These are phyloP conservation scores for Acanthamoeba quina DNA, from an alignment of 208 protist species.

Conservation along the genomic window DNA sequence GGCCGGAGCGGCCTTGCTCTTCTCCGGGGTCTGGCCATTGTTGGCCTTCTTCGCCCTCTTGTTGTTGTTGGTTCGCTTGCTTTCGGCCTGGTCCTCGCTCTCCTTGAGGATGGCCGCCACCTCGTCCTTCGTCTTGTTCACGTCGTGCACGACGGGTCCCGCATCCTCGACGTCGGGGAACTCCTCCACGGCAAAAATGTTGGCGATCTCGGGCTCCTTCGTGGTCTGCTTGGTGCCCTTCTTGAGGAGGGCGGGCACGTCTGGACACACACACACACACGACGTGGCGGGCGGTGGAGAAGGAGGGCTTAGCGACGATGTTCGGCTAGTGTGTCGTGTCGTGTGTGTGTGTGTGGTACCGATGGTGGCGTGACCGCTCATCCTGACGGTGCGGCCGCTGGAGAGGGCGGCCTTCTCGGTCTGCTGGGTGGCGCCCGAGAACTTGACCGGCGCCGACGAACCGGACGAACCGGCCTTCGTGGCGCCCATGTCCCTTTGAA, in stretches of 20 bases:
- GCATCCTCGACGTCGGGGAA: constrained; percentile 47
- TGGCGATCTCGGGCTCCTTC: constrained; percentile 29
- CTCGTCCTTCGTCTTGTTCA: constrained; percentile 33
- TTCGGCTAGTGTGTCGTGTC: background rate
- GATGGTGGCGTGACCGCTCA: constrained; percentile 46
- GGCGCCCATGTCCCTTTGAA: background rate
- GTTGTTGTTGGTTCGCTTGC: background rate
- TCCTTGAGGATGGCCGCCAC: constrained; percentile 53
- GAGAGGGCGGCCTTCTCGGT: constrained; percentile 59
- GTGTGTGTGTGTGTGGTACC: background rate
- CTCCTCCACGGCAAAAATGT: constrained; percentile 66
- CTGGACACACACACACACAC: background rate
- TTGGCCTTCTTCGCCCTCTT: constrained; percentile 28
- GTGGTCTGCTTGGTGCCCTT: background rate
- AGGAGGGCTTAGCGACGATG: background rate
- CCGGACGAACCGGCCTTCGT: background rate
- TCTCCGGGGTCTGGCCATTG: background rate
- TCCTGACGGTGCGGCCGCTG: constrained; percentile 53
- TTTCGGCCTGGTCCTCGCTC: background rate
- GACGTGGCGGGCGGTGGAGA: background rate
- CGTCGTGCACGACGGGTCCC: constrained; percentile 18
- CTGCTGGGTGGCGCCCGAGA: constrained; percentile 25
- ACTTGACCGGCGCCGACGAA: constrained; percentile 55
- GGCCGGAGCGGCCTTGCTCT: background rate
- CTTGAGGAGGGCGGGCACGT: background rate